phyloP scores from a whole-genome alignment of 768 basidiomycete species.

The Leccinum uliginosum region DNA sequence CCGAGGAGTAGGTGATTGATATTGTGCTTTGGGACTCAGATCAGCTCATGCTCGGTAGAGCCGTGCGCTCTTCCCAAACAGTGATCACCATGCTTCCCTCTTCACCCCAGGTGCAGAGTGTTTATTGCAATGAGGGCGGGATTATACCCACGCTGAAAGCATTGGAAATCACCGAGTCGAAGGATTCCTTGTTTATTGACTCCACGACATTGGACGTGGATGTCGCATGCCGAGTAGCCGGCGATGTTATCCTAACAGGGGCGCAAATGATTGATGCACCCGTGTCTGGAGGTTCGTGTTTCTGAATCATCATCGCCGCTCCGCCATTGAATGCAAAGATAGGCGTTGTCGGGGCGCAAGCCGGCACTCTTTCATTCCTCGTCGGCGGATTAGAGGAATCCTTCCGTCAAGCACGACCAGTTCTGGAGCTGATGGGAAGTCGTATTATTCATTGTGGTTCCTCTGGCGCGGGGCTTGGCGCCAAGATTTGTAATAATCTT shows the following conservation, averaged over 20 bases:
- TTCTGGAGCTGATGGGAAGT: constrained; percentile 72
- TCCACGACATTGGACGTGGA: constrained; percentile 86
- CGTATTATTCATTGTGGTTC: constrained; percentile 80
- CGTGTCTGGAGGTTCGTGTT: constrained; percentile 77
- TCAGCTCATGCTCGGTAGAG: constrained; percentile 39
- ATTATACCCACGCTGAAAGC: constrained; percentile 60
- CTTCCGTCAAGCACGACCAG: constrained; percentile 54
- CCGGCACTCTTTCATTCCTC: constrained; percentile 86
- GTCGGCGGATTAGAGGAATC: constrained; percentile 70
- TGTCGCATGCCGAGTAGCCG: constrained; percentile 64
- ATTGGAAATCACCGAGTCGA: constrained; percentile 36
- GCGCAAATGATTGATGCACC: constrained; percentile 89
- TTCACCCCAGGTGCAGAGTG: constrained; percentile 77
- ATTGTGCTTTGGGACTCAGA: background rate
- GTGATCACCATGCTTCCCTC: constrained; percentile 92
- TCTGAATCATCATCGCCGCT: background rate
- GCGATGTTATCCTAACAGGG: constrained; percentile 46
- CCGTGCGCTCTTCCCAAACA: constrained; percentile 55
- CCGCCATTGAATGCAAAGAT: constrained; percentile 5
- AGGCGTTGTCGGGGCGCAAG: constrained; percentile 86
- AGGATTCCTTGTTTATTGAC: constrained; percentile 71
- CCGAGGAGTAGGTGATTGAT: constrained; percentile 60
- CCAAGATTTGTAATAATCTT: constrained; percentile 90
- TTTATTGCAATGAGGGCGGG: constrained; percentile 59
- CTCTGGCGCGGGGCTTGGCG: constrained; percentile 77